Evolutionary conservation across 495 filamentous ascomycete species (phyloP).

Genomic region (Penicillium dipodomyicola): DNA sequence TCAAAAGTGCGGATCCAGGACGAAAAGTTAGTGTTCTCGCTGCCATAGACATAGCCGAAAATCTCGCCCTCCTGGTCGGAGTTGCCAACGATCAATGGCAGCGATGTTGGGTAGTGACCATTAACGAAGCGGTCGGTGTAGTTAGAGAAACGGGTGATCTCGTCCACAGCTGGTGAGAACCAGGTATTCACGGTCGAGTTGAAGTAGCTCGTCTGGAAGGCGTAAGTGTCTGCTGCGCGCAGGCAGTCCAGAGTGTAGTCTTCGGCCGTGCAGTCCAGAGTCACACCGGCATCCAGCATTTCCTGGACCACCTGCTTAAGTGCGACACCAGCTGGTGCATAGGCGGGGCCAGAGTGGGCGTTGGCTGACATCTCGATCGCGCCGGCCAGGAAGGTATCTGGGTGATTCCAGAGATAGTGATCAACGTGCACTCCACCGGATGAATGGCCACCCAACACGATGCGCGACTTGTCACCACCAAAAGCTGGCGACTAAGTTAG

Average conservation of each 20-base stretch:
- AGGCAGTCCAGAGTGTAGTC: slow-evolving; percentile 27
- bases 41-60: slow-evolving; percentile 23
- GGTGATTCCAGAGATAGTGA: slow-evolving; percentile 32
- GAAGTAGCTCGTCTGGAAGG: slow-evolving; percentile 27
- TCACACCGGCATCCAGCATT: slow-evolving; percentile 22
- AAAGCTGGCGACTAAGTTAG: slow-evolving; percentile 18
- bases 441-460: slow-evolving; percentile 29
- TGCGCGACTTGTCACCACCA: slow-evolving; percentile 27
- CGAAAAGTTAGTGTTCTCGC: slow-evolving; percentile 27
- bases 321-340: slow-evolving; percentile 20
- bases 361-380: slow-evolving; percentile 33
- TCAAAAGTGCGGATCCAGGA: slow-evolving; percentile 29
- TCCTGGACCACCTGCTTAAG: slow-evolving; percentile 23
- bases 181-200: slow-evolving; percentile 32
- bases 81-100: slow-evolving; percentile 30
- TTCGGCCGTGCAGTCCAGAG: slow-evolving; percentile 21
- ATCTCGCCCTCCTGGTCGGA: slow-evolving; percentile 28
- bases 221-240: slow-evolving; percentile 23
- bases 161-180: slow-evolving; percentile 26
- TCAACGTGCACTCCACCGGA: slow-evolving; percentile 29
- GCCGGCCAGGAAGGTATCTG: slow-evolving; percentile 27
- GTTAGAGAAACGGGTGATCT: slow-evolving; percentile 28
- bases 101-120: slow-evolving; percentile 22
- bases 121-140: slow-evolving; percentile 22
- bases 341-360: slow-evolving; percentile 24